Evolutionary conservation across 495 filamentous ascomycete species (phyloP).

Genomic region (Talaromyces stipitatus): DNA sequence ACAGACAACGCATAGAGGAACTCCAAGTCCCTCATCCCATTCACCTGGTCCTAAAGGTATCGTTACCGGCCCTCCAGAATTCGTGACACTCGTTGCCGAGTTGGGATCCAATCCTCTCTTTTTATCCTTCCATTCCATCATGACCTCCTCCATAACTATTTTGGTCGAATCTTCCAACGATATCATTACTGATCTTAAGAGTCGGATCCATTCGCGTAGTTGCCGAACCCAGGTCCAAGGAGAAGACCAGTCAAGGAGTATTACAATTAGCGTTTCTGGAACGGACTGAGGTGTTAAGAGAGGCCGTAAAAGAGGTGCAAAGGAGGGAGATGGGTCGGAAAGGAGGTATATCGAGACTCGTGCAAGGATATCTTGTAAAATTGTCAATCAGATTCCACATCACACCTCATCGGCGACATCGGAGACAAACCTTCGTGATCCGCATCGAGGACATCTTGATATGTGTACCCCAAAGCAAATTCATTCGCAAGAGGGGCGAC

Average conservation of each 20-base stretch:
- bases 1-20: conserved; percentile 88
- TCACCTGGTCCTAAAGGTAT: conserved; percentile 83
- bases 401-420: no score
- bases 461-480: conserved; percentile 91
- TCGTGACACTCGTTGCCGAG: conserved; percentile 42
- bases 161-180: conserved; percentile 70
- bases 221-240: conserved; percentile 90
- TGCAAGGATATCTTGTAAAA: conserved; percentile 65
- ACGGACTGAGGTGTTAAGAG: conserved; percentile 81
- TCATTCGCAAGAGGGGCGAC: conserved; percentile 81
- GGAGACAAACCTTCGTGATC: no score
- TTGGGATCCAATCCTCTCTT: conserved; percentile 37
- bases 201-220: conserved; percentile 77
- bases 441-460: conserved; percentile 90
- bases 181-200: conserved; percentile 66
- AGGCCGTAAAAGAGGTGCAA: conserved; percentile 75
- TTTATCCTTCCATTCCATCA: conserved; percentile 50
- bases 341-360: conserved; percentile 88
- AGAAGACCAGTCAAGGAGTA: conserved; percentile 86
- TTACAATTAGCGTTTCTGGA: conserved; percentile 77
- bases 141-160: conserved; percentile 76
- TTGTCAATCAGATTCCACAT: background rate
- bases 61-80: conserved; percentile 43
- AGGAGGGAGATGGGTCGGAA: conserved; percentile 70
- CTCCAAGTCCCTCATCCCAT: conserved; percentile 85